phyloP scores from a whole-genome alignment of 192 early-diverging fungal species.

The Coemansia sp. region DNA sequence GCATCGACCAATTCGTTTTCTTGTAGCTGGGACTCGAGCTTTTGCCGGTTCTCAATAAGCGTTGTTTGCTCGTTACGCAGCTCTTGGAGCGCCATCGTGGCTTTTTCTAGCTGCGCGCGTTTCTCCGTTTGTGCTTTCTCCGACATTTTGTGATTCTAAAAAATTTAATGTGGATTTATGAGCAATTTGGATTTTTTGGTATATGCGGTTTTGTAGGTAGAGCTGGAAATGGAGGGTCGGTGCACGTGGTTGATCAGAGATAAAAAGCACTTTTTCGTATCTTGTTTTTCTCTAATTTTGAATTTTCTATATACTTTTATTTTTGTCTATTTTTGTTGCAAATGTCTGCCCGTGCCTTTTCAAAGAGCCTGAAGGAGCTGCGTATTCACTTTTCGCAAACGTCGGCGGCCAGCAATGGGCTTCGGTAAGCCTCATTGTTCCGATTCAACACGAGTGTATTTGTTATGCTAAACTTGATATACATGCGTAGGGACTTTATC shows the following conservation, averaged over 20 bases:
- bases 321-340: constrained; percentile 4
- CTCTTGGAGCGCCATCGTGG: constrained; percentile 68
- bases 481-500: constrained; percentile 73
- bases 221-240: not conserved
- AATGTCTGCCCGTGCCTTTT: constrained; percentile 49
- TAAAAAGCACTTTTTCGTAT: not conserved
- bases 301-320: not conserved
- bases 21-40: constrained; percentile 92
- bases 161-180: too few species aligned
- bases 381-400: constrained; percentile 89
- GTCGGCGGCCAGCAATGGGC: constrained; percentile 71
- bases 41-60: constrained; percentile 71
- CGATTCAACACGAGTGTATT: not conserved
- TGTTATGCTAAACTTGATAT: too few species aligned
- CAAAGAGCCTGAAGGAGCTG: constrained; percentile 80
- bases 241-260: not conserved
- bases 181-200: not conserved
- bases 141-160: not conserved
- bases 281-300: not conserved
- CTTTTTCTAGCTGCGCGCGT: constrained; percentile 64
- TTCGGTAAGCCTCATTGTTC: constrained; percentile 59
- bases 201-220: not conserved
- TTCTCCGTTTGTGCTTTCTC: constrained; percentile 7
- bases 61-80: constrained; percentile 78
- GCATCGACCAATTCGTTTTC: constrained; percentile 93